phyloP scores from a whole-genome alignment of 768 basidiomycete species.

The Cystofilobasidium ferigula region DNA sequence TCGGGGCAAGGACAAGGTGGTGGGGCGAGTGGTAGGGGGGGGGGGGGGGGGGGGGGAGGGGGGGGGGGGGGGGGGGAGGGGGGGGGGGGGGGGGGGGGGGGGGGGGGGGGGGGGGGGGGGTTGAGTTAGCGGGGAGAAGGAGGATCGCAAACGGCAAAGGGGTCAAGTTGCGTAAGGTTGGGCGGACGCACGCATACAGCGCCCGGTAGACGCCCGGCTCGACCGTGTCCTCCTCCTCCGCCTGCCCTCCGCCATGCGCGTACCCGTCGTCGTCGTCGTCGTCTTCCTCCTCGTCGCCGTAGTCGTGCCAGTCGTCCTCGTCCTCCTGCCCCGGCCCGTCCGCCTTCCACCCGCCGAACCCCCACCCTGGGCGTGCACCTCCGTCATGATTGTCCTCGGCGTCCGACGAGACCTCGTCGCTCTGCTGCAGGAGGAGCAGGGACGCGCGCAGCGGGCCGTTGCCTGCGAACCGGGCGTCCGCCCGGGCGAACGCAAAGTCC shows the following conservation, averaged over 20 bases:
- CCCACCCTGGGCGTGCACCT: neutral
- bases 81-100: neutral
- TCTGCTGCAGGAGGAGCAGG: neutral
- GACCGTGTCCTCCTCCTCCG: neutral
- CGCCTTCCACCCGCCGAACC: conserved; percentile 1
- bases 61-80: neutral
- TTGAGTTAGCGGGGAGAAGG: neutral
- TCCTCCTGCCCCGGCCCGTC: neutral
- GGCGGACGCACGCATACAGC: neutral
- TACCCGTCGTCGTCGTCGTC: neutral
- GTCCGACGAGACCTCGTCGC: neutral
- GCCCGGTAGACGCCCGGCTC: neutral
- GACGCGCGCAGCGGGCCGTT: neutral
- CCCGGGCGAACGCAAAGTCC: neutral
- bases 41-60: neutral
- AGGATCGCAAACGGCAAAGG: neutral
- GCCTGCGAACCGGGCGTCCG: neutral
- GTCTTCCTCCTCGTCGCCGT: neutral
- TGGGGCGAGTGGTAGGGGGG: neutral
- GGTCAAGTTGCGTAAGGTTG: neutral
- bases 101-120: neutral
- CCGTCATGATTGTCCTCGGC: neutral
- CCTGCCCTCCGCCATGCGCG: neutral
- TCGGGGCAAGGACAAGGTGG: neutral
- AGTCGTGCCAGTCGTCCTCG: neutral